Conservation (phyloP, 176 grass and related monocot genomes). For the barley (Hordeum vulgare) region DNA sequence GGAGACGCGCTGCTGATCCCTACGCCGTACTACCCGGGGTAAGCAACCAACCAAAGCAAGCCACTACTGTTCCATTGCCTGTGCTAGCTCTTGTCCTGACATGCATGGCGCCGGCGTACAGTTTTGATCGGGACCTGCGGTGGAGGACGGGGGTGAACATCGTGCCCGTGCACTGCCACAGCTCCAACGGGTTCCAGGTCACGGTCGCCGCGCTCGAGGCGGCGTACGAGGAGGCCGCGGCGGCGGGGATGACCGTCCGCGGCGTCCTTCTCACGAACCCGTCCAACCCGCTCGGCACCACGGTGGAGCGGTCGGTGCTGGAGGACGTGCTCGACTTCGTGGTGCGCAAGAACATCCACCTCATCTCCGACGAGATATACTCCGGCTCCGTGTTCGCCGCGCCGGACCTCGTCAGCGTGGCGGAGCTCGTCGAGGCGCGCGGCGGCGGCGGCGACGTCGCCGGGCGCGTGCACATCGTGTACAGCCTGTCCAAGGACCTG, state of each 20-base stretch:
- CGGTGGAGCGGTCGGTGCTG: conserved; percentile 28
- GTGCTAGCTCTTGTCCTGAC: conserved; percentile 7
- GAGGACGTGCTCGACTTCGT: conserved; percentile 58
- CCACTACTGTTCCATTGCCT: not conserved
- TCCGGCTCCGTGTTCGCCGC: conserved; percentile 68
- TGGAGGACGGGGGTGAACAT: conserved; percentile 87
- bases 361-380: conserved; percentile 95
- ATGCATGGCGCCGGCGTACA: conserved; percentile 39
- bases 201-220: conserved; percentile 50
- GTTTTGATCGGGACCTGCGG: conserved; percentile 73
- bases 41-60: not conserved
- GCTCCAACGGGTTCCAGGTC: conserved; percentile 66
- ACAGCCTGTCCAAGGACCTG: conserved; percentile 91
- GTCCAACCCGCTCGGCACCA: conserved; percentile 74
- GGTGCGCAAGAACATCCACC: conserved; percentile 57
- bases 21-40: conserved; percentile 90
- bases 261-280: conserved; percentile 75
- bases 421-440: conserved; percentile 54
- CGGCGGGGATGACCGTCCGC: conserved; percentile 35
- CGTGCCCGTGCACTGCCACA: conserved; percentile 72
- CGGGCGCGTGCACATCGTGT: conserved; percentile 70
- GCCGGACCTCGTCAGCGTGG: conserved; percentile 65
- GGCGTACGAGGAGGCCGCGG: conserved; percentile 33
- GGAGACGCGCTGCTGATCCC: conserved; percentile 77
- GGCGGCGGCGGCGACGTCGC: not conserved